Conservation (phyloP, 192 early-diverging fungal genomes). For the Entomortierella lignicola region DNA sequence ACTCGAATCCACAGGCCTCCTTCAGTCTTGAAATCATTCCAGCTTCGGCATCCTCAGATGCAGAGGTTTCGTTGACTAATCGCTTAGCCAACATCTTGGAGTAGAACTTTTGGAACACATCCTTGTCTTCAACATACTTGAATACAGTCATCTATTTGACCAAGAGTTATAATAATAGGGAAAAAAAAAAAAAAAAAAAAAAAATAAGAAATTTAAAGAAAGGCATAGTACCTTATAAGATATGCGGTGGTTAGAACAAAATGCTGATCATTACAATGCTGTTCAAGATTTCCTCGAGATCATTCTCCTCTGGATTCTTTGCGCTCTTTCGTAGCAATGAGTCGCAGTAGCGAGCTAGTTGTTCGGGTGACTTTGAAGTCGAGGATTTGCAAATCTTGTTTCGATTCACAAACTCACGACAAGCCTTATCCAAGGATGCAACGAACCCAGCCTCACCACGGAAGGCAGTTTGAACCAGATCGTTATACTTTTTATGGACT, state of each 20-base stretch:
- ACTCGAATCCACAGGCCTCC: conserved; percentile 94
- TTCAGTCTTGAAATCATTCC: conserved; percentile 95
- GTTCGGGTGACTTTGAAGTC: conserved; percentile 83
- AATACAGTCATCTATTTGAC: conserved; percentile 89
- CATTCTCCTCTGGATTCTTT: conserved; percentile 78
- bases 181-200: no score
- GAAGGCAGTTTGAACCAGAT: conserved; percentile 83
- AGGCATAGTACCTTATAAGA: no score
- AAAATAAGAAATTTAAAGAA: background rate
- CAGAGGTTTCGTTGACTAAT: conserved; percentile 88
- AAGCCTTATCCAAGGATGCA: conserved; percentile 92
- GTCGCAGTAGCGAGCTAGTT: conserved; percentile 93
- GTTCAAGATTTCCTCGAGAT: conserved; percentile 78
- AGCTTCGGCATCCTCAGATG: conserved; percentile 91
- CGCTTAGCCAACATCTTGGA: conserved; percentile 93
- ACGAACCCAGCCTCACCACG: conserved; percentile 87
- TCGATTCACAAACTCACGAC: conserved; percentile 92
- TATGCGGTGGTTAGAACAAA: no score
- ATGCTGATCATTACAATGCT: conserved; percentile 64
- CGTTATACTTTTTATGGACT: conserved; percentile 89
- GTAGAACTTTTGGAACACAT: conserved; percentile 99
- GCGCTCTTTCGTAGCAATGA: conserved; percentile 86
- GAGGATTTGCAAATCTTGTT: conserved; percentile 83
- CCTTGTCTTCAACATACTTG: conserved; percentile 96
- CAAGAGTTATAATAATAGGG: no score